Base-by-base conservation (phyloP, 208 protist genomes). In the Crithidia mellificae region DNA sequence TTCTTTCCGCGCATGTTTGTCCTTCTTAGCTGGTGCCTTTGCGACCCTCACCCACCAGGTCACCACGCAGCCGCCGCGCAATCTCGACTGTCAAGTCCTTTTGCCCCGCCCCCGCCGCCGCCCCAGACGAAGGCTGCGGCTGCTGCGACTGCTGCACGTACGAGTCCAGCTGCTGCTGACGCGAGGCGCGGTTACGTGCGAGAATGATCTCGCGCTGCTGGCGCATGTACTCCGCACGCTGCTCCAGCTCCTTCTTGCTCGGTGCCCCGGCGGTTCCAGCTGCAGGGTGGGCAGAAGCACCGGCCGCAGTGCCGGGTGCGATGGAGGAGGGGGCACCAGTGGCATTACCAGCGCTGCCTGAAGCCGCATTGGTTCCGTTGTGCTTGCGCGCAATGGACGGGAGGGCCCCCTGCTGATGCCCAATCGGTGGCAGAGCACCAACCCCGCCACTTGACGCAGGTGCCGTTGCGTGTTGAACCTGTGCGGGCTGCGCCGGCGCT, bases 161-260 rank as follows among this genome's bases (percentile, higher is more conserved):
- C 17, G 87, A 70, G 30, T 77, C 59, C 11, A 96, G 72, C 65
- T 93, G 84, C 55, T 90, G 72, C 59, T 94, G 68, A 17, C 91
- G 87, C 2, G 54, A 78, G 6, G 80, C 87, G 41, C 90, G 93
- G 57, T 94, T 96, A 51, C 80, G 71, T 6, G 73, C 66, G 0
- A 96, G 58, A 55, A 96, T 91, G 43, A 78, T 80, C 57, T 91
- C 88, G 1, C 91, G 87, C 65, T 96, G 91, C 77, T 93, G 75
- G 34, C 82, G 71, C 86, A 96, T 93, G 74, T 96, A 84, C 63
- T 80, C 39, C 4, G 85, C 91, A 19, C 87, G 74, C 39, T 59
- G 73, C 53, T 91, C 85, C 22, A 96, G 76, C 67, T 96, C 85
- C 62, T 90, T 80, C 65, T 86, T 80, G 32, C 76, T 82, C 0